Conservation (phyloP, 2,329 filamentous ascomycete genomes). For the Raffaelea albimanens region DNA sequence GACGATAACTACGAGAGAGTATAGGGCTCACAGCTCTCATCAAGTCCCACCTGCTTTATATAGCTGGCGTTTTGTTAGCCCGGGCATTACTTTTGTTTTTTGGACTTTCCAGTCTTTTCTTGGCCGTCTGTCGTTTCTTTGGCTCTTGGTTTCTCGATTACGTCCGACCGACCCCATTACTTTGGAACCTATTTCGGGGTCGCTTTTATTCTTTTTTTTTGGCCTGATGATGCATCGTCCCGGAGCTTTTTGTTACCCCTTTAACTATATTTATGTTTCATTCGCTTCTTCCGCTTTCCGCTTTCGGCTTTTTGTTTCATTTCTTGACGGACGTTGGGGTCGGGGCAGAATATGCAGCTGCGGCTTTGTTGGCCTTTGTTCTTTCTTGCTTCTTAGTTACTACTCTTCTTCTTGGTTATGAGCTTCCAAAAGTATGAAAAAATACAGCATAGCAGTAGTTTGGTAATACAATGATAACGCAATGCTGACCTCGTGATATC, state of each 20-base stretch:
- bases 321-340: too few species aligned
- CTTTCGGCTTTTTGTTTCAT: too few species aligned
- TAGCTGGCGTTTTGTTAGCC: slow-evolving; percentile 1
- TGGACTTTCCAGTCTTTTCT: not conserved
- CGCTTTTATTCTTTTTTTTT: not conserved
- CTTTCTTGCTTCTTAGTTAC: too few species aligned
- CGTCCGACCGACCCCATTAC: not conserved
- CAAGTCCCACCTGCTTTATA: not conserved
- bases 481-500: too few species aligned
- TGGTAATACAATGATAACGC: too few species aligned
- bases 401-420: too few species aligned
- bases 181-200: too few species aligned
- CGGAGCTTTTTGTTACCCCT: not conserved
- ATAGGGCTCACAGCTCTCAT: not conserved
- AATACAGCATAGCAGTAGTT: too few species aligned
- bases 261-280: not conserved
- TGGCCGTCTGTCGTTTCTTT: not conserved
- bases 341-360: too few species aligned
- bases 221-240: not conserved
- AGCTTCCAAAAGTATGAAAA: too few species aligned
- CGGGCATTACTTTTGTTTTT: not conserved
- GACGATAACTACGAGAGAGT: not conserved
- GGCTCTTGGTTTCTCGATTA: not conserved
- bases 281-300: not conserved
- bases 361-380: too few species aligned